phyloP scores from a whole-genome alignment of 2,329 filamentous ascomycete genomes.

The Gyromitra esculenta region DNA sequence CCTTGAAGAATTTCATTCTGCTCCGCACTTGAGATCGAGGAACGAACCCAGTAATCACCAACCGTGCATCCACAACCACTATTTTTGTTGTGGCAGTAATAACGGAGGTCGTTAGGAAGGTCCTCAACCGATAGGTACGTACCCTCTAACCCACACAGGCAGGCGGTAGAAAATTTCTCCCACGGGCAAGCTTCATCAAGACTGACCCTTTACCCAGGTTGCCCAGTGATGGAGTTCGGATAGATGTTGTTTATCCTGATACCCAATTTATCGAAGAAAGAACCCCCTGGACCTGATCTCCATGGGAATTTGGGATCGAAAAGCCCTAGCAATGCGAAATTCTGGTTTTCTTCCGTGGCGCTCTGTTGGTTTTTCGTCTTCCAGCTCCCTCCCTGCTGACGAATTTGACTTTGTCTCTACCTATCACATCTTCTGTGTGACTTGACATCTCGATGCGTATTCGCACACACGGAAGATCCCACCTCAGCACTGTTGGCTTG shows the following conservation, averaged over 20 bases:
- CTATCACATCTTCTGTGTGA: slow-evolving; percentile 17
- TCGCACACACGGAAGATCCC: slow-evolving; percentile 13
- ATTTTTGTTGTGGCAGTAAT: background rate
- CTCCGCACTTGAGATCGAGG: background rate
- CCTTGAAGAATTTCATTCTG: background rate
- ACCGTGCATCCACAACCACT: background rate
- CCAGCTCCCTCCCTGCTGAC: no score
- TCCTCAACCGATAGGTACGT: background rate
- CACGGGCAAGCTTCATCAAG: background rate
- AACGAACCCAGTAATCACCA: background rate
- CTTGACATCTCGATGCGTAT: slow-evolving; percentile 28
- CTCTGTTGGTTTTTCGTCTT: background rate
- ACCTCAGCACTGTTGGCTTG: slow-evolving; percentile 6
- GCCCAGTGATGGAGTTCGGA: slow-evolving; percentile 15
- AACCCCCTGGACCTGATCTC: background rate
- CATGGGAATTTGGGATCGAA: slow-evolving; percentile 32
- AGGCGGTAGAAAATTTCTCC: background rate
- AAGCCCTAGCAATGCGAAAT: background rate
- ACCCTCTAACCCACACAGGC: background rate
- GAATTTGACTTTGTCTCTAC: background rate
- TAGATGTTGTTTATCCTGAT: slow-evolving; percentile 8
- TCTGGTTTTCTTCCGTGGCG: background rate
- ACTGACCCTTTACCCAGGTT: slow-evolving; percentile 9
- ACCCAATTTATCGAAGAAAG: background rate
- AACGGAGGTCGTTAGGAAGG: background rate